These are phyloP conservation scores for Tripterygium wilfordii DNA, from an alignment of 177 flowering plant species.

Conservation along the genomic window DNA sequence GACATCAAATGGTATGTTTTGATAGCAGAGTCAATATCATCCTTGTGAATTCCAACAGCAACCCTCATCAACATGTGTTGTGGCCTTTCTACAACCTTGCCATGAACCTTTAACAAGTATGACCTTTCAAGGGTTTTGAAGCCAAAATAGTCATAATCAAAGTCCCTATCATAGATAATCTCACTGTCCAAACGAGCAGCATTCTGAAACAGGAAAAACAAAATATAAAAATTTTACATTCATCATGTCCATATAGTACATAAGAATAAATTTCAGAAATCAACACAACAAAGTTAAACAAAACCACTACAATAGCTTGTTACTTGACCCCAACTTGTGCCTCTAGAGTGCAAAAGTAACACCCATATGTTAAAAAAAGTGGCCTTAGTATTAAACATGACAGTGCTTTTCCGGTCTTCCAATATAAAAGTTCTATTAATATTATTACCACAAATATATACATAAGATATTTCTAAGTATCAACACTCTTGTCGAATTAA, in stretches of 20 bases:
- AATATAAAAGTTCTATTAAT: too few species aligned
- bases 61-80: conserved; percentile 99
- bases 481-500: too few species aligned
- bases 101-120: conserved; percentile 80
- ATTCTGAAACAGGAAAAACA: conserved; percentile 62
- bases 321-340: too few species aligned
- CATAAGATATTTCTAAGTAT: too few species aligned
- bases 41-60: conserved; percentile 96
- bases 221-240: neutral
- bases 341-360: too few species aligned
- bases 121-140: conserved; percentile 98
- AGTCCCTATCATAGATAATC: conserved; percentile 94
- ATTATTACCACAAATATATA: too few species aligned
- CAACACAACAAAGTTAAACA: too few species aligned
- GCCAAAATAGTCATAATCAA: conserved; percentile 98
- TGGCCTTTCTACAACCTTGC: conserved; percentile 95
- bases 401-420: too few species aligned
- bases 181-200: conserved; percentile 94
- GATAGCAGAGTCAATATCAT: conserved; percentile 83
- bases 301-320: too few species aligned
- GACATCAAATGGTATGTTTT: conserved; percentile 95
- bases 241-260: neutral
- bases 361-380: neutral
- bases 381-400: neutral
- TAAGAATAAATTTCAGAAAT: neutral